Evolutionary conservation across 2,329 filamentous ascomycete genomes (phyloP), one percentile per base, ranked within the genome.

Genomic region (Cladosporium sp.): DNA sequence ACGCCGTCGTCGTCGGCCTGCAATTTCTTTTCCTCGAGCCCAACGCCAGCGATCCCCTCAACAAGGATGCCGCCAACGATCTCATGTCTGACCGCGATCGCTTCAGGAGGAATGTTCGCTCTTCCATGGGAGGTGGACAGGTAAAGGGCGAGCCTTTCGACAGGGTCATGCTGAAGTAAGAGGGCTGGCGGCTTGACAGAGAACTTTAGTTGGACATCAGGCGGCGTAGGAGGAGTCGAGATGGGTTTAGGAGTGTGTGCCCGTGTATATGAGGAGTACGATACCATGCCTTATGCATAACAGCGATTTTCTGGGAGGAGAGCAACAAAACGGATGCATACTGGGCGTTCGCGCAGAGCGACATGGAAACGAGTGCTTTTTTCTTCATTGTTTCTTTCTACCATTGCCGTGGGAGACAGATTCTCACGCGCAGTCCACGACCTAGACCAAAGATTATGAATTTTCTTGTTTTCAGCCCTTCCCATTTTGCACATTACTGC

Each of bases 11-110:
- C 59, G 90, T 97, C 47, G 93, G 93, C 36, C 73, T 98, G 66
- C 69, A 95, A 85, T 97, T 97, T 67, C 78, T 98, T 45, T 98
- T 98, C 78, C 83, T 97, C 55, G 93, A 98, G 69, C 93, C 93
- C 15, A 98, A 98, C 66, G 90, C 93, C 8, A 91, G 87, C 42
- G 93, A 98, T 66, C 93, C 93, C n/a, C 75, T 98, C 54, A 98
- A 98, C 72, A 96, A 98, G 76, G 92, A 97, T 64, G 93, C 93
- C 0, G 93, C 93, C 3, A 90, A 96, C 54, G 93, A 97, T 65
- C 75, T 98, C 59, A 83, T 92, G 62, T 77, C 78, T 41, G 95
- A 93, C 69, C 76, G 90, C 32, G 93, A 97, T 48, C 81, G 78
- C 25, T 98, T 98, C 73, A 93, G 91, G 77, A 78, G 89, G 54